Conservation (phyloP, 345 rosid genomes). For the Pelargonium nanum region DNA sequence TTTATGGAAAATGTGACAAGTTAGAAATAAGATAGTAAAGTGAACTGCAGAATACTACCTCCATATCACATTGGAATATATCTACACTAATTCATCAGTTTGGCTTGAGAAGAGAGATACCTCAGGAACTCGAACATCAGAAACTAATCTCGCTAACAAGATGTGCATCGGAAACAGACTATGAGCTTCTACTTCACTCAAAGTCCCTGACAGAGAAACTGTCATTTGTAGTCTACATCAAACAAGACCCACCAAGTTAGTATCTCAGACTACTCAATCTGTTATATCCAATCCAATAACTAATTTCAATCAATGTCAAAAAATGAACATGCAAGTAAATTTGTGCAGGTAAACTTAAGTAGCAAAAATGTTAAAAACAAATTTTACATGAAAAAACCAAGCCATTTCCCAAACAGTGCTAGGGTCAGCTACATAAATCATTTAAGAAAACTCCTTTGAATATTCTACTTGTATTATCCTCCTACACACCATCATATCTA, state of each 20-base stretch:
- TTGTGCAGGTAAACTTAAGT: background rate
- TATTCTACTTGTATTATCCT: too few species aligned
- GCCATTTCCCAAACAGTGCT: too few species aligned
- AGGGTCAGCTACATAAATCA: too few species aligned
- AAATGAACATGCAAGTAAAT: background rate
- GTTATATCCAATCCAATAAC: slow-evolving; percentile 2
- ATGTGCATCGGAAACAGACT: slow-evolving; percentile 65
- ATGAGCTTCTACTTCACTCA: slow-evolving; percentile 44
- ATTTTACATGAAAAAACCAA: too few species aligned
- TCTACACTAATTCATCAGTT: too few species aligned
- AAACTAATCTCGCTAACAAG: slow-evolving; percentile 65
- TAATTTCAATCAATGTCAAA: background rate
- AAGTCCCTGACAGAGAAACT: slow-evolving; percentile 41
- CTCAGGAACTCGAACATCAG: slow-evolving; percentile 47
- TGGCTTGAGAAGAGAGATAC: too few species aligned
- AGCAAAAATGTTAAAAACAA: background rate
- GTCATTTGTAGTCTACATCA: slow-evolving; percentile 68
- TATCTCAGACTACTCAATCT: slow-evolving; percentile 7
- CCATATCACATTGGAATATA: slow-evolving; percentile 3
- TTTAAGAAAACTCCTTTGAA: too few species aligned
- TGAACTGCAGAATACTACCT: background rate
- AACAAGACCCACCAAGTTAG: slow-evolving; percentile 18
- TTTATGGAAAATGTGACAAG: too few species aligned
- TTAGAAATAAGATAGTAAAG: slow-evolving; percentile 15
- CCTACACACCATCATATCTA: too few species aligned